Base-by-base conservation (phyloP, 2,329 filamentous ascomycete genomes). In the Tolypocladium endophyticum region DNA sequence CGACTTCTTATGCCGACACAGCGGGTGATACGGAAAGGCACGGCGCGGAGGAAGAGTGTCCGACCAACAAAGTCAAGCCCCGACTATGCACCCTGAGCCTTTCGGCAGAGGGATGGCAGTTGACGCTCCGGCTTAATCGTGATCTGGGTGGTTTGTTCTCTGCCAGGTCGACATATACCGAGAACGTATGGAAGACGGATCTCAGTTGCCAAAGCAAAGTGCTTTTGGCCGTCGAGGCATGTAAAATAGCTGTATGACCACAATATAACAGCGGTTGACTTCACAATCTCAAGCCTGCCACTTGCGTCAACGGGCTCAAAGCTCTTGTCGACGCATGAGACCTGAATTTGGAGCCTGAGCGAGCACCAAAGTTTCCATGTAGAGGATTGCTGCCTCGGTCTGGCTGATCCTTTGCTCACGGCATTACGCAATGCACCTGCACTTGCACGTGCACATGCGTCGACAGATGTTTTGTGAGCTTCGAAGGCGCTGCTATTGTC, bases 61-160 rank as follows among this genome's bases (percentile, higher is more conserved):
- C 80, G 89, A 87, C 83, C 89, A 87, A 85, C 89, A 89, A 90
- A 96, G 90, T 96, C 92, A 96, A 96, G 84, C 90, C 79, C 82
- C 87, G 85, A 87, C 90, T 89, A 96, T 86, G 87, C 90, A 88
- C 85, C 86, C 79, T 76, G 73, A 73, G 80, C 84, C 89, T 95
- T 77, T 96, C 89, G 79, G 84, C 77, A 77, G 79, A 80, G 81
- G 85, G 82, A 85, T 87, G 90, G 83, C 87, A 92, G 86, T 87
- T 87, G 87, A 84, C 85, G 90, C 92, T 96, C 92, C 92, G 92
- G 92, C 92, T 97, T 96, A 96, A 94, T 96, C 88, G 90, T 87
- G 89, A 90, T 90, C 88, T 56, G 65, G 62, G 63, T 61, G 30
- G 62, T 74, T 83, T 84, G 73, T 75, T 96, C 83, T 96, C 80